phyloP scores from a whole-genome alignment of 2,329 filamentous ascomycete genomes.

The Passalora sequoiae region DNA sequence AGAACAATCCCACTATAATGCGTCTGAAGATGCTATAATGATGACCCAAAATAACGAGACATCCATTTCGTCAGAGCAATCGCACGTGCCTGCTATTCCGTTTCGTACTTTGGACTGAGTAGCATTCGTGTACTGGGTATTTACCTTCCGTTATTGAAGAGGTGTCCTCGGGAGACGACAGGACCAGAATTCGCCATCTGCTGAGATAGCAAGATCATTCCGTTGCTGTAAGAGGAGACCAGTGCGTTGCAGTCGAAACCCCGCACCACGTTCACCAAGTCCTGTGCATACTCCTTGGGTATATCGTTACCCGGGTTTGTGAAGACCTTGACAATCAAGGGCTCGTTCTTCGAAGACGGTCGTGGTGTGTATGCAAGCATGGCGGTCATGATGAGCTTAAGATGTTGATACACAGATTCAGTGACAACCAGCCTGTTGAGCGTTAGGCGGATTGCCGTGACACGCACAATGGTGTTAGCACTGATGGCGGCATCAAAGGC shows the following conservation, averaged over 20 bases:
- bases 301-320: slow-evolving; percentile 2
- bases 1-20: no score
- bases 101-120: no score
- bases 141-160: no score
- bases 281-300: not conserved
- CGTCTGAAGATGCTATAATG: no score
- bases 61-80: no score
- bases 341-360: not conserved
- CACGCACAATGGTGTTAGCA: not conserved
- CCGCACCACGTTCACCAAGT: not conserved
- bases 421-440: not conserved
- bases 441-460: not conserved
- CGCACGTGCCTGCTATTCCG: no score
- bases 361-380: no score
- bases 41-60: no score
- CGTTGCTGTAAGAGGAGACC: not conserved
- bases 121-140: no score
- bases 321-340: not conserved
- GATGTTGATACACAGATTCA: not conserved
- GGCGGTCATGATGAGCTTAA: not conserved
- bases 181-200: no score
- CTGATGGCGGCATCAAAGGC: not conserved
- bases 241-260: not conserved
- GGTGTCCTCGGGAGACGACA: no score
- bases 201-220: slow-evolving; percentile 1